A percentile compares a stretch with the other conserved stretches of the same genome.
These are phyloP conservation scores for Persicaria tinctoria DNA, from an alignment of 148 eudicot species.

Conservation along the genomic window DNA sequence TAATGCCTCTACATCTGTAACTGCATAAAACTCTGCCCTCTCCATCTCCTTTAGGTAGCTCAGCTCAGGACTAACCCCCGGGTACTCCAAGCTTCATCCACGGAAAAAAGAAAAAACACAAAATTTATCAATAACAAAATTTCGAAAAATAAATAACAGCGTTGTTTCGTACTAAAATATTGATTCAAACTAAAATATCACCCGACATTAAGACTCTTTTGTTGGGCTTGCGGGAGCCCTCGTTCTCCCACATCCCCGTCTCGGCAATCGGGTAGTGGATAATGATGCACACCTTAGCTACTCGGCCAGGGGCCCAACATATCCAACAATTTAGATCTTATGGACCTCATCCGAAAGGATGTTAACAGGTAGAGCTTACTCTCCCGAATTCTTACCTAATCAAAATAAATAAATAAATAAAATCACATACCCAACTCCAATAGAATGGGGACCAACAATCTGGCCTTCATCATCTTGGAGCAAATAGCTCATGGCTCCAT, in stretches of 20 bases:
- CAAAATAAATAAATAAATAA: too few species aligned
- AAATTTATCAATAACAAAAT: not conserved
- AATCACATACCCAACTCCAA: constrained; percentile 56
- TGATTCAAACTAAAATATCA: too few species aligned
- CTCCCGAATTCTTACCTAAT: too few species aligned
- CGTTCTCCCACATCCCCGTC: too few species aligned
- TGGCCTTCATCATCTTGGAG: constrained; percentile 78
- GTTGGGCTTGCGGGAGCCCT: too few species aligned
- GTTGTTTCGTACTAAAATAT: not conserved
- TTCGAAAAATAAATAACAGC: not conserved
- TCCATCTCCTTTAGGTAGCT: constrained; percentile 61
- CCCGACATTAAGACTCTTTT: too few species aligned
- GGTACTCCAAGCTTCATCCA: constrained; percentile 57
- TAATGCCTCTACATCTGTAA: constrained; percentile 69
- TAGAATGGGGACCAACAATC: constrained; percentile 55
- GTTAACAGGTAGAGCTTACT: too few species aligned
- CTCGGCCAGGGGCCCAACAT: too few species aligned
- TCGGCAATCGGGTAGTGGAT: too few species aligned
- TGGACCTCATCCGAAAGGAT: too few species aligned
- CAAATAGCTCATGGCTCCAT: constrained; percentile 72
- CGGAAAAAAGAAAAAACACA: not conserved
- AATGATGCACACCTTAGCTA: too few species aligned
- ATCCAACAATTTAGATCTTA: too few species aligned
- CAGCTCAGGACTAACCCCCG: constrained; percentile 78
- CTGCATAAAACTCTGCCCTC: constrained; percentile 51